A percentile compares a stretch with the other conserved stretches of the same genome.
These are phyloP conservation scores for Amanita phalloides DNA, from an alignment of 768 basidiomycete genomes.

Conservation along the genomic window DNA sequence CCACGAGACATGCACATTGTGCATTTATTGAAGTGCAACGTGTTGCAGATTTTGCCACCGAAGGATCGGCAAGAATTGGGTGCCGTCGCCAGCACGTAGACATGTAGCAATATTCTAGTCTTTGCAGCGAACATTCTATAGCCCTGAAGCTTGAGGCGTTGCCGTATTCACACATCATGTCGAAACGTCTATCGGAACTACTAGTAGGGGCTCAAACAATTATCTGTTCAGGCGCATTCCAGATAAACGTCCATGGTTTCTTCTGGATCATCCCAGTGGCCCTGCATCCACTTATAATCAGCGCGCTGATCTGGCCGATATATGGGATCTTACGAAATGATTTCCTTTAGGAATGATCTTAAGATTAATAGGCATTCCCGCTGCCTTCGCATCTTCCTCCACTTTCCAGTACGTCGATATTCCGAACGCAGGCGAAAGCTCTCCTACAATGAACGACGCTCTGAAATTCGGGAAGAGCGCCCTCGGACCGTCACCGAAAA, in stretches of 20 bases:
- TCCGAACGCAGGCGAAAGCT: background rate
- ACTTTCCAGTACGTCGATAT: background rate
- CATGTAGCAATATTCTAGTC: no score
- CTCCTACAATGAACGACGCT: background rate
- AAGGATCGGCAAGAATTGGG: no score
- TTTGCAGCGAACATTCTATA: no score
- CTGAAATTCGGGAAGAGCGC: background rate
- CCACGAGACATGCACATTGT: no score
- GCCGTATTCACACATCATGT: no score
- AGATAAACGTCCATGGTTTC: background rate
- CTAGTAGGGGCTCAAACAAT: no score
- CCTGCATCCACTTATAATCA: background rate
- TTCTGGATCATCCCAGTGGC: constrained; percentile 3
- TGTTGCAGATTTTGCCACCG: no score
- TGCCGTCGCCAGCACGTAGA: no score
- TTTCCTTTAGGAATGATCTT: background rate
- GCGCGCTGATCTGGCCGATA: background rate
- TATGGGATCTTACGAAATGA: background rate
- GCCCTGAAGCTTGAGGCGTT: no score
- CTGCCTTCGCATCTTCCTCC: background rate
- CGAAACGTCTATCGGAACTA: no score
- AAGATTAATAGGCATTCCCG: background rate
- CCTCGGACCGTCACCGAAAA: background rate
- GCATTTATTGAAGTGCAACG: no score
- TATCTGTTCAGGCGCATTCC: background rate